Evolutionary conservation across 352 stramenopile genomes (phyloP), one percentile per base, ranked within the genome.

Genomic region (Phytophthora fragariae): DNA sequence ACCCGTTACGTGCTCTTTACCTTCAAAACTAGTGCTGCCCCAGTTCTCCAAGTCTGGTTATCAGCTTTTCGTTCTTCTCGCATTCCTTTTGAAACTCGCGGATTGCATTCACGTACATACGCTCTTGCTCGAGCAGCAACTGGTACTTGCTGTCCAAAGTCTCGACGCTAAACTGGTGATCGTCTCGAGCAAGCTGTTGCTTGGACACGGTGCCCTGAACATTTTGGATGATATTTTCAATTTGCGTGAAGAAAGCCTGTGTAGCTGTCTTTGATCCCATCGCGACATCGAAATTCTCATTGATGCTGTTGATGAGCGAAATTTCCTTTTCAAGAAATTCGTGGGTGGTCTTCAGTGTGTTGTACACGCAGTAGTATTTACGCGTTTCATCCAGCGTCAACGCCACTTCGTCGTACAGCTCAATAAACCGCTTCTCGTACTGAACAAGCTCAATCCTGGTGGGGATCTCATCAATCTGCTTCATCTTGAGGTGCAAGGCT

Each of bases 321-420:
- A 94, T 85, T 63, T 95, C 91, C 67, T 97, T 97, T 53, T 93
- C 82, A 21, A 97, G 70, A 54, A 94, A 95, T 58, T 93, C 81
- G 6, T 90, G 83, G 5, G 79, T 95, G 8, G 76, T 89, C 74
- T 97, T 90, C 5, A 96, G 72, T 15, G 88, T 93, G 68, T 98
- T 98, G 69, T 97, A 97, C 8, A 92, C 83, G 59, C 77, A 88
- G 53, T 91, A 97, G 66, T 98, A 97, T 70, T 96, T 96, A 15
- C 91, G 81, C 9, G 90, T 97, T 73, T 98, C 93, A 17, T 98
- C 93, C 15, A 97, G 75, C 24, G 93, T 97, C 60, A 94, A 71
- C 7, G 88, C 85, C 2, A 97, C 88, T 73, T 97, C 82, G 29
- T 97, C 86, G 46, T 95, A 97, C 1, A 98, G 78, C 66, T 98